A percentile compares a stretch with the other conserved stretches of the same genome.
Evolutionary conservation across 305 asterid species (phyloP).

Genomic region (Lippia alba): DNA sequence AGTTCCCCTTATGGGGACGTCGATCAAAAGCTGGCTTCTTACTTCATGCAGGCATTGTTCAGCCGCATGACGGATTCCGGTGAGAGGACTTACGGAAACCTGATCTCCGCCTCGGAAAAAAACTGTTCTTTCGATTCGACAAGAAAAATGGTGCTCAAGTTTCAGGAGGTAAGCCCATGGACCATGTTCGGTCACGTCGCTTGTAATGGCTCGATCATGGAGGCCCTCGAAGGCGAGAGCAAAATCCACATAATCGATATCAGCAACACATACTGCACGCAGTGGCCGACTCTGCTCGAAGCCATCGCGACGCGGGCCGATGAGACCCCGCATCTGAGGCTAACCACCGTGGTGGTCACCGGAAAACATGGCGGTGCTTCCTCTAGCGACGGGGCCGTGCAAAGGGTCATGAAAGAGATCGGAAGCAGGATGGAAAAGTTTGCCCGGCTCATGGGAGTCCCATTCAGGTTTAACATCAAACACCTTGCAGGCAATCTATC

Average conservation of each 20-base stretch:
- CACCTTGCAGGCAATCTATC: slow-evolving; percentile 85
- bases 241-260: slow-evolving; percentile 79
- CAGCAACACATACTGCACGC: slow-evolving; percentile 92
- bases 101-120: slow-evolving; percentile 64
- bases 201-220: slow-evolving; percentile 91
- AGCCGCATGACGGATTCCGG: slow-evolving; percentile 91
- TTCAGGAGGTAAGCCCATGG: slow-evolving; percentile 98
- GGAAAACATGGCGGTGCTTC: slow-evolving; percentile 17
- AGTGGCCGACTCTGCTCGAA: slow-evolving; percentile 96
- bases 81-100: slow-evolving; percentile 50
- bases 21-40: slow-evolving; percentile 84
- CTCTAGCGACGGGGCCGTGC: slow-evolving; percentile 50
- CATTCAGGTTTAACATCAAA: slow-evolving; percentile 64
- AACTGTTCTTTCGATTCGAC: slow-evolving; percentile 86
- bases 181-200: slow-evolving; percentile 93
- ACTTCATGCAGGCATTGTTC: slow-evolving; percentile 81
- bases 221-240: slow-evolving; percentile 81
- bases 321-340: slow-evolving; percentile 82
- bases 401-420: slow-evolving; percentile 83
- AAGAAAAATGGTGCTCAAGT: slow-evolving; percentile 65
- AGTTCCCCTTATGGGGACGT: slow-evolving; percentile 84
- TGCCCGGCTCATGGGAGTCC: slow-evolving; percentile 96
- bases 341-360: slow-evolving; percentile 68
- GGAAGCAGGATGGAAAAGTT: slow-evolving; percentile 88
- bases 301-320: slow-evolving; percentile 88